Percentiles rank a stretch among this genome's conserved stretches.
Evolutionary conservation across 2,329 filamentous ascomycete genomes (phyloP).

Genomic region (Diaporthe citriasiana): DNA sequence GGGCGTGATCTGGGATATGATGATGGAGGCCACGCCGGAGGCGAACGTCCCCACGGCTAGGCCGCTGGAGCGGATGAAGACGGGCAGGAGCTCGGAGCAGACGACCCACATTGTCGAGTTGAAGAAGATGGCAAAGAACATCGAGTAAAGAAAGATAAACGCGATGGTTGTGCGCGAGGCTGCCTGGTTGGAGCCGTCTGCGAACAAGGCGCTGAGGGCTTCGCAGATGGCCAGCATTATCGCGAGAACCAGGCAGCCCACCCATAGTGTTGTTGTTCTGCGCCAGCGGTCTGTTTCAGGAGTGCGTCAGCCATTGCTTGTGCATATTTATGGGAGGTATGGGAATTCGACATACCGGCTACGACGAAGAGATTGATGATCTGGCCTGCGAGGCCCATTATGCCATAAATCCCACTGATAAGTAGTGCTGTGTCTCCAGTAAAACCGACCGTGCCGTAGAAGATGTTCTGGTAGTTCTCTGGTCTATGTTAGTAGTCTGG

Average conservation of each 20-base stretch:
- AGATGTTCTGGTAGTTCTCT: slow-evolving; percentile 52
- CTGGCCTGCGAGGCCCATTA: slow-evolving; percentile 51
- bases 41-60: slow-evolving; percentile 63
- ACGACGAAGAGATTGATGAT: slow-evolving; percentile 49
- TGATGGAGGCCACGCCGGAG: slow-evolving; percentile 50
- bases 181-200: slow-evolving; percentile 42
- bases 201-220: slow-evolving; percentile 45
- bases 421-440: slow-evolving; percentile 62
- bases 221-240: slow-evolving; percentile 44
- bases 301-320: neutral
- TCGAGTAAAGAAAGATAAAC: slow-evolving; percentile 52
- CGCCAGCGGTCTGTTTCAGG: slow-evolving; percentile 10
- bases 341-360: neutral
- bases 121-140: slow-evolving; percentile 51
- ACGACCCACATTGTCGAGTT: slow-evolving; percentile 52
- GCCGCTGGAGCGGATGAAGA: slow-evolving; percentile 70
- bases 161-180: slow-evolving; percentile 48
- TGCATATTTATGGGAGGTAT: rapidly evolving
- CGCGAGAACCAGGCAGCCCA: slow-evolving; percentile 44
- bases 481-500: neutral
- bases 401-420: slow-evolving; percentile 60
- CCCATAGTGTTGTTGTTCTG: slow-evolving; percentile 29
- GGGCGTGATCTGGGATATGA: slow-evolving; percentile 49
- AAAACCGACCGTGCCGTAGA: slow-evolving; percentile 60
- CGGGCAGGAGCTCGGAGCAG: slow-evolving; percentile 58